Evolutionary conservation across 495 filamentous ascomycete species (phyloP), one percentile per base, ranked within the genome.

Genomic region (Xylaria sp.): DNA sequence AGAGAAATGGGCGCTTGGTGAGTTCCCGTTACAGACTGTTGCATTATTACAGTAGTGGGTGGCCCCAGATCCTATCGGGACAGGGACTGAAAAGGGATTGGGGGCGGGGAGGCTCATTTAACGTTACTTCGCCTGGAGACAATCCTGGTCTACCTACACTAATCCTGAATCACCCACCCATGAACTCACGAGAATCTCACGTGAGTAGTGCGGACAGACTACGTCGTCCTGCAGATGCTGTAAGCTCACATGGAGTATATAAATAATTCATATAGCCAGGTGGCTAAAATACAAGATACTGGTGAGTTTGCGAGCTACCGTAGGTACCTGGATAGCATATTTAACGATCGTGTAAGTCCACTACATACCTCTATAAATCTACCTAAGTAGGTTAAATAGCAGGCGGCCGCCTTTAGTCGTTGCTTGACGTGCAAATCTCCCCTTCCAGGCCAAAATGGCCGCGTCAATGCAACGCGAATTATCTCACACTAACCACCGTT

Each of bases 81-180:
- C 44, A 63, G 26, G 35, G 35, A 55, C 68, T 35, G 44, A 70
- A 63, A 52, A 44, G 31, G 58, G 68, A 62, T 43, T 62, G 68
- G 68, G 68, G 68, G 67, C 67, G 58, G 68, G 46, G 58, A 63
- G 67, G 67, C 67, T 69, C 33, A 52, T 44, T 70, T 29, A 71
- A 63, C 69, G 69, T 71, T 66, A 65, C 68, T 44, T 58, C 43
- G 41, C n/a, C 29, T 46, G 17, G 53, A 46, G 52, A 68, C 48
- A 15, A 55, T 29, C 52, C 26, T 50, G 29, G 29, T 57, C 63
- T 31, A 1, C 0, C 33, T 40, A 61, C 17, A n/a, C 5, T 37
- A 41, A 41, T 41, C 35, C 24, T 26, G 11, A 53, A 26, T 24
- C 6, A 53, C 50, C 50, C 58, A 61, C 35, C 35, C 8, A n/a